Base-by-base conservation (phyloP, 352 stramenopile genomes). In the Pythium chondricola region DNA sequence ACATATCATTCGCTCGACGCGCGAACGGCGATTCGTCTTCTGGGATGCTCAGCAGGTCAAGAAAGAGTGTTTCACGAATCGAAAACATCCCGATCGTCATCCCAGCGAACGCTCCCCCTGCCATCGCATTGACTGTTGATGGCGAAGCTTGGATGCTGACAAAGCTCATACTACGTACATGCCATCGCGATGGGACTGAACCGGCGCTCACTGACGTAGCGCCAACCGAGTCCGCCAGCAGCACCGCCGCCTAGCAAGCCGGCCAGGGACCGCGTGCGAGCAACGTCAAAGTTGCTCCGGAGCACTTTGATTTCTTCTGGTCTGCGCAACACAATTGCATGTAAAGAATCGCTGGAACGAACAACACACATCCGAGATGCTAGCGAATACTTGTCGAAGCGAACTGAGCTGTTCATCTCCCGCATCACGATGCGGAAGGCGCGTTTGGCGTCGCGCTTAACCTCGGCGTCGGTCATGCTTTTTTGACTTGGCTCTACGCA, bases 21-120 rank as follows among this genome's bases (percentile, higher is more conserved):
- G 63, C 66, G 31, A 72, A 75, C 25, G 56, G 54, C 24, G 62
- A 75, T 24, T 49, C 48, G 11, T 72, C 63, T 17, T 71, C 63
- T n/a, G 66, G 66, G 2, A 75, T 51, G 30, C 49, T 72, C 33
- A 75, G 43, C 21, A 75, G 41, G 36, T 75, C 66, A 26, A 58
- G 39, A 37, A 75, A 72, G 25, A 69, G 37, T 8, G 56, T 52
- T 39, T 67, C 47, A 7, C 65, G 65, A 18, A 74, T 62, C 18
- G 57, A 69, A 31, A 69, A 44, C 40, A 69, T 63, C 4, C 65
- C 65, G 24, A 70, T 55, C 10, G 53, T 60, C 58, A 69, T 66
- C 0, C 65, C 65, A 3, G 53, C 39, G 21, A 74, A 32, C 8
- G 52, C 65, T 3, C 65, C 65, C 45, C 48, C 65, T 74, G 26